Conservation (phyloP, 371 early-diverging fungal genomes). For the Synchytrium microbalum region DNA sequence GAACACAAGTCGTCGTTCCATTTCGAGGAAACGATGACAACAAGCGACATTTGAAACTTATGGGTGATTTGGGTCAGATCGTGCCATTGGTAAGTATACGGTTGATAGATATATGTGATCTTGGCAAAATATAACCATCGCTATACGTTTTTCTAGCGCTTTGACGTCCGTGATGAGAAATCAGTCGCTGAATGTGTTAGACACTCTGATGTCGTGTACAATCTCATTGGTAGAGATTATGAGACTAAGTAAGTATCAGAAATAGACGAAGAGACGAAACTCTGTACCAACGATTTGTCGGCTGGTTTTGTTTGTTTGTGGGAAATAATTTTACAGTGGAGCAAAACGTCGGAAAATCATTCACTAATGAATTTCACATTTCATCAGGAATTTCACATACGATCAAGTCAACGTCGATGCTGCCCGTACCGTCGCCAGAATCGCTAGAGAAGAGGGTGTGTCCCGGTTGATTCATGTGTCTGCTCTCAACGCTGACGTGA, state of each 20-base stretch:
- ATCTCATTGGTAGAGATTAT: constrained; percentile 86
- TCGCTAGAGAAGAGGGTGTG: constrained; percentile 75
- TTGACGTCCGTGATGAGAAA: constrained; percentile 79
- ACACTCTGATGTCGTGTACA: constrained; percentile 91
- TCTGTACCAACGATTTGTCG: not conserved
- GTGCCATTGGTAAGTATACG: constrained; percentile 61
- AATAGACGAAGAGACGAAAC: not conserved
- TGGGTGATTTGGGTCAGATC: constrained; percentile 93
- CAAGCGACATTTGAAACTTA: constrained; percentile 74
- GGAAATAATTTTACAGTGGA: too few species aligned
- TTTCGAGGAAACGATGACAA: constrained; percentile 83
- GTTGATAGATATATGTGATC: not conserved
- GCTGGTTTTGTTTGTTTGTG: too few species aligned
- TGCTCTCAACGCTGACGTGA: constrained; percentile 69
- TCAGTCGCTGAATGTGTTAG: constrained; percentile 74
- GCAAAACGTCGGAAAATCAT: too few species aligned
- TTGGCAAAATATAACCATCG: not conserved
- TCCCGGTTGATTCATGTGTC: constrained; percentile 85
- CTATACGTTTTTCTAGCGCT: constrained; percentile 47
- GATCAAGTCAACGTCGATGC: constrained; percentile 79
- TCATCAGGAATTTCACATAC: constrained; percentile 74
- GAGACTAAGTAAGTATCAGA: constrained; percentile 64
- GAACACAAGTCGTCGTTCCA: constrained; percentile 86
- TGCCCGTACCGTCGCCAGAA: constrained; percentile 72
- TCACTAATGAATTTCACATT: too few species aligned